Evolutionary conservation across 495 filamentous ascomycete genomes (phyloP).

Genomic region (Penicillium alfredii): DNA sequence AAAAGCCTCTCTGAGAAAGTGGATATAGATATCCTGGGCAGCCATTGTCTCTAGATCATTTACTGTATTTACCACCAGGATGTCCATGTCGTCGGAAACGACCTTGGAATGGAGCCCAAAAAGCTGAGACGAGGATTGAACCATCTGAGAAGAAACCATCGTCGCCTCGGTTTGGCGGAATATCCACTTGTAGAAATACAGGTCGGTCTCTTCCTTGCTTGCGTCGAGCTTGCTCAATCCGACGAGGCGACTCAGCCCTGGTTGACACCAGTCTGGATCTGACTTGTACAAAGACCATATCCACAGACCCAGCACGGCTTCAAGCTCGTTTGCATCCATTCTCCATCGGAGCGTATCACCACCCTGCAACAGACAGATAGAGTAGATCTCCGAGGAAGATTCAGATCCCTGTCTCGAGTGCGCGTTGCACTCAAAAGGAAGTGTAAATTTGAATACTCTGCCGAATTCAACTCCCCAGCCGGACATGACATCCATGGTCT

Average conservation of each 20-base stretch:
- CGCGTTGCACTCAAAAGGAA: conserved; percentile 17
- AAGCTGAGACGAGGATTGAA: conserved; percentile 13
- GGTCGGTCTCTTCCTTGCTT: conserved; percentile 16
- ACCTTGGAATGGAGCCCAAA: conserved; percentile 20
- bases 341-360: conserved; percentile 27
- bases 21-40: conserved; percentile 37
- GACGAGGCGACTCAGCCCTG: conserved; percentile 22
- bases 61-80: conserved; percentile 21
- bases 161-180: conserved; percentile 24
- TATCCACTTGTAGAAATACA: conserved; percentile 39
- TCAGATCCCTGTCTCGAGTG: neutral
- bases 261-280: conserved; percentile 8
- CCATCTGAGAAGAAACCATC: conserved; percentile 18
- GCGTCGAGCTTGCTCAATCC: conserved; percentile 23
- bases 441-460: conserved; percentile 14
- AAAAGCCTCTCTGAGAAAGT: conserved; percentile 21
- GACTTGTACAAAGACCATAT: conserved; percentile 29
- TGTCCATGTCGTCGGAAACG: conserved; percentile 7
- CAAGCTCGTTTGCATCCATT: conserved; percentile 21
- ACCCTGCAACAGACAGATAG: conserved; percentile 16
- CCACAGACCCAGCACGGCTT: conserved; percentile 34
- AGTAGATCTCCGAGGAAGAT: conserved; percentile 10
- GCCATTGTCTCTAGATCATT: conserved; percentile 25
- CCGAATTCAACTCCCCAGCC: conserved; percentile 20
- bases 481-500: conserved; percentile 30